Percentiles rank a stretch among this genome's conserved stretches.
These are phyloP conservation scores for Naegleria gruberi DNA, from an alignment of 208 protist genomes.

Conservation along the genomic window DNA sequence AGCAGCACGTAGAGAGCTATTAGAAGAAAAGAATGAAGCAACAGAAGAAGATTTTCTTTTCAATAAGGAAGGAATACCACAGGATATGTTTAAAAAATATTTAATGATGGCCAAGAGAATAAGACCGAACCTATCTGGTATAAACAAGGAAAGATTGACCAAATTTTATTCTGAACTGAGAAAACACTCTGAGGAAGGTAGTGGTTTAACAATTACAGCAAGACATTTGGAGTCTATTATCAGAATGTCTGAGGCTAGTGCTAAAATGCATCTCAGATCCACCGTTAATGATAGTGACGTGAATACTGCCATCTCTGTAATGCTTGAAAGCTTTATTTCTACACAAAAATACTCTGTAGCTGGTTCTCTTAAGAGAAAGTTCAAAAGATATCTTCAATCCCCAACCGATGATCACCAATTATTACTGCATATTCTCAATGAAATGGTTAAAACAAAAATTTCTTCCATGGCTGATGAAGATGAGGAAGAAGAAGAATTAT, in stretches of 20 bases:
- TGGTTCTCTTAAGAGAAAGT: slow-evolving; percentile 37
- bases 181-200: slow-evolving; percentile 64
- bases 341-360: slow-evolving; percentile 72
- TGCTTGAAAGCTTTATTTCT: slow-evolving; percentile 95
- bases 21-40: slow-evolving; percentile 23
- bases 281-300: slow-evolving; percentile 93
- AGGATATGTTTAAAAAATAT: slow-evolving; percentile 94
- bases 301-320: slow-evolving; percentile 91
- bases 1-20: slow-evolving; percentile 38
- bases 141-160: slow-evolving; percentile 84
- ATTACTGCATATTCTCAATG: neutral
- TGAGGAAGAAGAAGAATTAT: neutral
- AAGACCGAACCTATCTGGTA: slow-evolving; percentile 74
- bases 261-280: slow-evolving; percentile 90
- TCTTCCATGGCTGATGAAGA: neutral
- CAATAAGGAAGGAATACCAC: slow-evolving; percentile 49
- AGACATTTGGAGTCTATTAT: slow-evolving; percentile 98
- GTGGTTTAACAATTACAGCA: slow-evolving; percentile 92
- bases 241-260: slow-evolving; percentile 94
- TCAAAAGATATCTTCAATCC: slow-evolving; percentile 7
- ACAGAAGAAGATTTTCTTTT: slow-evolving; percentile 55
- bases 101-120: slow-evolving; percentile 91
- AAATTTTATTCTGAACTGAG: slow-evolving; percentile 93
- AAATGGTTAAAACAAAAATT: neutral
- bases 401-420: neutral